Evolutionary conservation across 768 basidiomycete genomes (phyloP).

Genomic region (Gymnopilus junonius): DNA sequence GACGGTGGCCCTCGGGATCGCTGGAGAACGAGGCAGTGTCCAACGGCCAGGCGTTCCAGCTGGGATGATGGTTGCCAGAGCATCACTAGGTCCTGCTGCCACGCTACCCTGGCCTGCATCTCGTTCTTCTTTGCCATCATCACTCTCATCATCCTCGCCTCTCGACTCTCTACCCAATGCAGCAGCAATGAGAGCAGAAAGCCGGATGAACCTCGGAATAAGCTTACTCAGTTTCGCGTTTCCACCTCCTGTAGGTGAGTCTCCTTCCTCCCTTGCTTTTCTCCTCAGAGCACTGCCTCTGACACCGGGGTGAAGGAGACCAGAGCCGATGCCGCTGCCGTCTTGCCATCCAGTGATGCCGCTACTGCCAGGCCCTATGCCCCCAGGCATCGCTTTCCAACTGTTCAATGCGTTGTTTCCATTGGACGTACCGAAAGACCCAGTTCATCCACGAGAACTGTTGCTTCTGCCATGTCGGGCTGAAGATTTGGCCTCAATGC

Average conservation of each 20-base stretch:
- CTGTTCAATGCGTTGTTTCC: conserved; percentile 15
- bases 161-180: conserved; percentile 76
- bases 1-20: conserved; percentile 1
- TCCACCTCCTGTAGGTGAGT: conserved; percentile 45
- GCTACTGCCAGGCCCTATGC: conserved; percentile 41
- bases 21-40: conserved; percentile 18
- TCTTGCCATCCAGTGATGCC: conserved; percentile 78
- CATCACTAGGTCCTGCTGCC: not conserved
- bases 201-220: conserved; percentile 71
- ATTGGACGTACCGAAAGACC: conserved; percentile 13
- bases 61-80: not conserved
- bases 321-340: conserved; percentile 74
- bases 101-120: not conserved
- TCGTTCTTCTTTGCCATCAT: conserved; percentile 24
- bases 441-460: conserved; percentile 24
- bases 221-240: conserved; percentile 73
- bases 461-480: conserved; percentile 30
- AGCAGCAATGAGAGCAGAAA: conserved; percentile 79
- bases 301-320: conserved; percentile 59
- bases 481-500: conserved; percentile 61
- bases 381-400: conserved; percentile 39
- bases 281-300: conserved; percentile 65
- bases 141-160: conserved; percentile 49
- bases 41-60: conserved; percentile 1
- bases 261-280: conserved; percentile 33